Evolutionary conservation across 2,329 filamentous ascomycete species (phyloP), one percentile per base, ranked within the genome.

Genomic region (Penicillium sp.): DNA sequence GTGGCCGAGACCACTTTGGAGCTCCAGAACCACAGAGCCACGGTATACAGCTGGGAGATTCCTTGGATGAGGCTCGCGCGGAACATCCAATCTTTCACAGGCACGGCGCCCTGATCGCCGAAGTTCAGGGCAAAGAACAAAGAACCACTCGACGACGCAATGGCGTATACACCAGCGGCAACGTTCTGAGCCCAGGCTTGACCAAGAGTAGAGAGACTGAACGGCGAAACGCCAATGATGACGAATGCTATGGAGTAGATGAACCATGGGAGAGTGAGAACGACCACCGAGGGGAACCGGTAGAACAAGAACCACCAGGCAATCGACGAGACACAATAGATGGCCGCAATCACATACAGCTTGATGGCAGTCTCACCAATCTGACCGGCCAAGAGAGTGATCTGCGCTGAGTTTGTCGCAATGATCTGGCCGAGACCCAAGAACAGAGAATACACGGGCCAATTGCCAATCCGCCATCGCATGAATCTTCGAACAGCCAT

Each of bases 51-150:
- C 56, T 84, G 81, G 53, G 84, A 81, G 5, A 79, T 80, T 28
- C 81, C 81, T 58, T 84, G 79, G 36, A 85, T 81, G 9, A 79
- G 60, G 52, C 80, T 81, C 11, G 81, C 81, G 41, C 81, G 75
- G 64, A 79, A 81, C n/a, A 81, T 79, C 80, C 80, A 84, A 23
- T 78, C 72, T 56, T 77, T 80, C 28, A 82, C 75, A 5, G 80
- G 78, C 3, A 76, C 74, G 32, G 79, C 79, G 29, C 76, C 78
- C 66, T 82, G 79, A 50, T 78, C 77, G 41, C 80, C 80, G 53
- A 83, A 84, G 59, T 84, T 84, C 34, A 83, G 72, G 2, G 80
- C 75, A 53, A 85, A 85, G 67, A 79, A 83, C 41, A 85, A 70
- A 1, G 77, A 78, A 9, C 81, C 81, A 28, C 76, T 78, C 7